Percentiles rank a stretch among this genome's conserved stretches.
Conservation (phyloP, 805 yeast species). For the Kockiozyma suomiensis region DNA sequence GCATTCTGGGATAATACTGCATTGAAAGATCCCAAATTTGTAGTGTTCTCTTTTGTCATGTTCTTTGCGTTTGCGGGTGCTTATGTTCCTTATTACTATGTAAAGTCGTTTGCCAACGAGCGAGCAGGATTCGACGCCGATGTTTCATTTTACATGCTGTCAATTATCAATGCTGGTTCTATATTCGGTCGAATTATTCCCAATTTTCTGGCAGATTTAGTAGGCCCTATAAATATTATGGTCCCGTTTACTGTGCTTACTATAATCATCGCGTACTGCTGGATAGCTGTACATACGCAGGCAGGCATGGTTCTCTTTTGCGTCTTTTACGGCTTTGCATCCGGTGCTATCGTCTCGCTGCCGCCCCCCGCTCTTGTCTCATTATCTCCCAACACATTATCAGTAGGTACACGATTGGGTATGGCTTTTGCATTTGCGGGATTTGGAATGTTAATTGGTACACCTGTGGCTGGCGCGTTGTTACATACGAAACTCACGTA, state of each 20-base stretch:
- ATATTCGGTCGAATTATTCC: constrained; percentile 55
- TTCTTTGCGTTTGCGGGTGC: constrained; percentile 40
- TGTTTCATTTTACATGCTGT: constrained; percentile 39
- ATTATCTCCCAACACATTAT: constrained; percentile 35
- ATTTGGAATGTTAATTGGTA: constrained; percentile 46
- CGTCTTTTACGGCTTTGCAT: constrained; percentile 40
- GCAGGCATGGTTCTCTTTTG: constrained; percentile 41
- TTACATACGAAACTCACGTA: constrained; percentile 35
- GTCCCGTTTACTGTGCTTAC: constrained; percentile 41
- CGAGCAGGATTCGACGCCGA: constrained; percentile 31
- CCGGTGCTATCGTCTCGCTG: constrained; percentile 43
- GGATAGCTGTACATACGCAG: constrained; percentile 42
- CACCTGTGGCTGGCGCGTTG: constrained; percentile 41
- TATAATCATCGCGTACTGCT: constrained; percentile 41
- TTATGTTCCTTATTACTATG: constrained; percentile 42
- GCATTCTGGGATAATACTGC: constrained; percentile 32
- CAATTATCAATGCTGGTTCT: constrained; percentile 45
- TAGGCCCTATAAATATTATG: constrained; percentile 52
- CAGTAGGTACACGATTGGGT: constrained; percentile 55
- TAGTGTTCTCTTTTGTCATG: constrained; percentile 36
- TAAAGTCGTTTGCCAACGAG: constrained; percentile 38
- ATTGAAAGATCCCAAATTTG: constrained; percentile 38
- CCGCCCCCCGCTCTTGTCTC: constrained; percentile 41
- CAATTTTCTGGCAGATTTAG: constrained; percentile 51
- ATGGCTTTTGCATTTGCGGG: constrained; percentile 60